phyloP scores from a whole-genome alignment of 2,329 filamentous ascomycete species.

The Aspergillus pseudotamarii region DNA sequence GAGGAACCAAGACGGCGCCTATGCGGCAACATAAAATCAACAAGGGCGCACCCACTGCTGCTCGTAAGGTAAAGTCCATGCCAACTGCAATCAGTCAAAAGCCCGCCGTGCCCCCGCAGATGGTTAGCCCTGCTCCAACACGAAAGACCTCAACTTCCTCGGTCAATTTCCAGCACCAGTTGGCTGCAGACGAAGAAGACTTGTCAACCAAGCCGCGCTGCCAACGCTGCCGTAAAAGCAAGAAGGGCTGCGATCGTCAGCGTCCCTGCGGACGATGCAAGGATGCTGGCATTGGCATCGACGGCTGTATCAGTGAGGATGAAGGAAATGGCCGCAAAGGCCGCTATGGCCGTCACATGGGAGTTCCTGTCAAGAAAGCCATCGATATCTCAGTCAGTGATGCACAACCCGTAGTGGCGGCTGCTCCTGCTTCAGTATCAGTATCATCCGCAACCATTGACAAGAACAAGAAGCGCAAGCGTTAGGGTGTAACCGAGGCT shows the following conservation, averaged over 20 bases:
- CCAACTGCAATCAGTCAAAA: conserved; percentile 23
- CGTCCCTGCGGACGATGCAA: conserved; percentile 93
- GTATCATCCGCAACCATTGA: conserved; percentile 46
- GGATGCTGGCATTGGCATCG: conserved; percentile 89
- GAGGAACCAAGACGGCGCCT: conserved; percentile 31
- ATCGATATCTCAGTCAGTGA: conserved; percentile 56
- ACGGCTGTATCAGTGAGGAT: conserved; percentile 95
- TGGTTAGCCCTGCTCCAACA: conserved; percentile 49
- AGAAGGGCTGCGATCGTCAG: conserved; percentile 97
- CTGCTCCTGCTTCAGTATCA: conserved; percentile 28
- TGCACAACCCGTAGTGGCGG: conserved; percentile 37
- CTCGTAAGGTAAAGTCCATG: conserved; percentile 43
- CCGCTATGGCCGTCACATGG: conserved; percentile 76
- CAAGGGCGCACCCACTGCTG: conserved; percentile 37
- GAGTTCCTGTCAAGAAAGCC: conserved; percentile 65
- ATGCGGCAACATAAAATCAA: conserved; percentile 33
- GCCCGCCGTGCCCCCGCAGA: conserved; percentile 46
- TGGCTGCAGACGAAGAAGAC: conserved; percentile 77
- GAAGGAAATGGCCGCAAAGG: conserved; percentile 97
- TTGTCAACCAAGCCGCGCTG: conserved; percentile 94
- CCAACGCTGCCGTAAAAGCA: conserved; percentile 98
- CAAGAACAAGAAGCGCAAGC: conserved; percentile 72
- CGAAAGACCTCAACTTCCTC: conserved; percentile 60
- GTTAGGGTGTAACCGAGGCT: conserved; percentile 39
- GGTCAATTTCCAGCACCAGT: conserved; percentile 63